Conservation (phyloP, 148 eudicot genomes). For the Chenopodium berlandieri region DNA sequence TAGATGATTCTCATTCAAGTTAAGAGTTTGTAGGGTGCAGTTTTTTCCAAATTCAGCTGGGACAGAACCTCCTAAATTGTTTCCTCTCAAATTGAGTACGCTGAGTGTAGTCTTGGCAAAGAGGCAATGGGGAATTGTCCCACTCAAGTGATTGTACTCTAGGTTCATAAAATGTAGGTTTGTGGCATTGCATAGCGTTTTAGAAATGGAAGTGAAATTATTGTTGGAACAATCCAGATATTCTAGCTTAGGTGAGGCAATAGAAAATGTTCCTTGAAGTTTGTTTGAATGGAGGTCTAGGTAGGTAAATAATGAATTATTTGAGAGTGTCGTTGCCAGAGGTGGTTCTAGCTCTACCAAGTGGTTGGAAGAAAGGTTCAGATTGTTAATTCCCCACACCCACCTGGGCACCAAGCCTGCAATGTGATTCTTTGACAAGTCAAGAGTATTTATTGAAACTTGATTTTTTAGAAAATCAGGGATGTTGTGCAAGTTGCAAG, state of each 20-base stretch:
- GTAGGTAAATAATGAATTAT: no score
- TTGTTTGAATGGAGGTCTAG: constrained; percentile 50
- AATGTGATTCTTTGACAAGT: constrained; percentile 31
- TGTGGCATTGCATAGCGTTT: not conserved
- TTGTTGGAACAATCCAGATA: constrained; percentile 28
- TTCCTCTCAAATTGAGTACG: no score
- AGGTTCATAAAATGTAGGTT: no score
- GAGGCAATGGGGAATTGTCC: no score
- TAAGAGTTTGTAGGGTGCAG: constrained; percentile 5
- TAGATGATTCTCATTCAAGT: constrained; percentile 33
- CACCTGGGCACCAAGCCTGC: constrained; percentile 27
- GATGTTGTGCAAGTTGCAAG: constrained; percentile 28
- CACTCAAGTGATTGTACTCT: no score
- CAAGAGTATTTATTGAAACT: constrained; percentile 1
- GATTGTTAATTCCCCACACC: not conserved
- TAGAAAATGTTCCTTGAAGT: constrained; percentile 39
- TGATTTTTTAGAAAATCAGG: constrained; percentile 24
- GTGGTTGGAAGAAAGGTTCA: constrained; percentile 24
- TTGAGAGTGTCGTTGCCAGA: not conserved
- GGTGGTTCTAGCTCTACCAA: constrained; percentile 24
- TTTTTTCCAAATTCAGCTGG: no score
- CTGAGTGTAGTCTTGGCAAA: no score
- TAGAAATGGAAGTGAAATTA: constrained; percentile 13
- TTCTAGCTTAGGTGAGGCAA: not conserved
- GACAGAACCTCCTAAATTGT: no score